Conservation (phyloP, 1,284 basidiomycete genomes). For the Golubevia sp. region DNA sequence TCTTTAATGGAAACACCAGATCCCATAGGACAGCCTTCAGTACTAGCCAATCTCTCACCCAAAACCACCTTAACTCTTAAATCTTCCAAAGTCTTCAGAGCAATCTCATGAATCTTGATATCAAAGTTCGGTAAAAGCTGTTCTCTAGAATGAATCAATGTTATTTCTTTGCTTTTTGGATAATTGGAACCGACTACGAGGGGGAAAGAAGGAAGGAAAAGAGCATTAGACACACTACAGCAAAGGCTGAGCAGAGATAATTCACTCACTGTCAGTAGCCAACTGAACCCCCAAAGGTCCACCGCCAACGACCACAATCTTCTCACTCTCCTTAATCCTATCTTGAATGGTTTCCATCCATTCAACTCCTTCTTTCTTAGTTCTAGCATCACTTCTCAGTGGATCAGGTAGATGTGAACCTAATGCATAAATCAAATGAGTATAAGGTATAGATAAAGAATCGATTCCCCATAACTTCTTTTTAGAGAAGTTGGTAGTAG, state of each 20-base stretch:
- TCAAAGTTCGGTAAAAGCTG: conserved; percentile 59
- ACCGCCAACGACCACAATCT: conserved; percentile 56
- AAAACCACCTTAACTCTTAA: conserved; percentile 55
- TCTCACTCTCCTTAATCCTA: conserved; percentile 33
- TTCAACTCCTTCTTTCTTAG: conserved; percentile 37
- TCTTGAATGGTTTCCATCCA: conserved; percentile 50
- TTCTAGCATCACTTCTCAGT: conserved; percentile 45
- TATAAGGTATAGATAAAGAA: conserved; percentile 31
- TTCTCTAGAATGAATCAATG: conserved; percentile 51
- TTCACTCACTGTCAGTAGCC: conserved; percentile 45
- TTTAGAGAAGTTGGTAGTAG: neutral
- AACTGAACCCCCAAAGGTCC: conserved; percentile 57
- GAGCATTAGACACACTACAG: too few relatives aligned
- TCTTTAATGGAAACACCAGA: conserved; percentile 31
- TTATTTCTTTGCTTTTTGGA: conserved; percentile 30
- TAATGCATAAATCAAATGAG: conserved; percentile 57
- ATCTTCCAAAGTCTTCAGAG: conserved; percentile 31
- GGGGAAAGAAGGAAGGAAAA: too few relatives aligned
- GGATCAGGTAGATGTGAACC: conserved; percentile 58
- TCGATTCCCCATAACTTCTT: conserved; percentile 50
- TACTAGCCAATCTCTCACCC: conserved; percentile 50
- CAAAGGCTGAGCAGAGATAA: too few relatives aligned
- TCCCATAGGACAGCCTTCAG: conserved; percentile 52
- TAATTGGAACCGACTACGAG: neutral
- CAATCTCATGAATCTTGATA: conserved; percentile 43